Evolutionary conservation across 2,329 filamentous ascomycete species (phyloP).

Genomic region (Aspergillus floridensis): DNA sequence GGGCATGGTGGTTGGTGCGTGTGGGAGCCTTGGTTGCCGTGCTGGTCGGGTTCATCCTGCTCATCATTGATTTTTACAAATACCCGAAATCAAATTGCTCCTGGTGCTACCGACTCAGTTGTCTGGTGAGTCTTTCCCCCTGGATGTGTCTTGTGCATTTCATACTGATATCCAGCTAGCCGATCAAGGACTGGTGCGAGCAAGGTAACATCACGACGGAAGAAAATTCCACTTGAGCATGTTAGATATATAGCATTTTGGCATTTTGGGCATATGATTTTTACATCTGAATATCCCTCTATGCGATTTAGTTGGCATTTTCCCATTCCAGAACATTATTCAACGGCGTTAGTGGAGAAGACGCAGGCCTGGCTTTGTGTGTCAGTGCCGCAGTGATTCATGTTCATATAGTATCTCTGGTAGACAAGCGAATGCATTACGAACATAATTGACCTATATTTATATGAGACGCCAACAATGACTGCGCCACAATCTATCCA

Average conservation of each 20-base stretch:
- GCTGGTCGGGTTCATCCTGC: constrained; percentile 77
- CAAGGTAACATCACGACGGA: constrained; percentile 31
- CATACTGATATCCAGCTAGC: constrained; percentile 27
- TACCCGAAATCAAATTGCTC: constrained; percentile 66
- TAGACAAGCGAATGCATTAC: not conserved
- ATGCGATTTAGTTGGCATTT: not conserved
- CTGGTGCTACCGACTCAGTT: constrained; percentile 96
- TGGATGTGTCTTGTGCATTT: not conserved
- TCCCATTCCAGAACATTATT: not conserved
- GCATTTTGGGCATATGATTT: not conserved
- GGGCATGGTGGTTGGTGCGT: constrained; percentile 92
- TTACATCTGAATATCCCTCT: not conserved
- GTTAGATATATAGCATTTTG: not conserved
- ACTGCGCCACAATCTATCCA: not conserved
- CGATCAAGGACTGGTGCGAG: constrained; percentile 47
- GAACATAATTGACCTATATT: not conserved
- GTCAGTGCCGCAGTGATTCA: not conserved
- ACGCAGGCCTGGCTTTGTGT: not conserved
- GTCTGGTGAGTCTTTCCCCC: constrained; percentile 65
- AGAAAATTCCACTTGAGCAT: not conserved
- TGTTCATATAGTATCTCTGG: not conserved
- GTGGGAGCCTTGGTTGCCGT: constrained; percentile 75
- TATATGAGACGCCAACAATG: too few relatives aligned
- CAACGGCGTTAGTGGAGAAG: not conserved
- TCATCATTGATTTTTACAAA: constrained; percentile 89